A percentile compares a stretch with the other conserved stretches of the same genome.
Conservation (phyloP, 2,329 filamentous ascomycete genomes). For the Leptographium lundbergii region DNA sequence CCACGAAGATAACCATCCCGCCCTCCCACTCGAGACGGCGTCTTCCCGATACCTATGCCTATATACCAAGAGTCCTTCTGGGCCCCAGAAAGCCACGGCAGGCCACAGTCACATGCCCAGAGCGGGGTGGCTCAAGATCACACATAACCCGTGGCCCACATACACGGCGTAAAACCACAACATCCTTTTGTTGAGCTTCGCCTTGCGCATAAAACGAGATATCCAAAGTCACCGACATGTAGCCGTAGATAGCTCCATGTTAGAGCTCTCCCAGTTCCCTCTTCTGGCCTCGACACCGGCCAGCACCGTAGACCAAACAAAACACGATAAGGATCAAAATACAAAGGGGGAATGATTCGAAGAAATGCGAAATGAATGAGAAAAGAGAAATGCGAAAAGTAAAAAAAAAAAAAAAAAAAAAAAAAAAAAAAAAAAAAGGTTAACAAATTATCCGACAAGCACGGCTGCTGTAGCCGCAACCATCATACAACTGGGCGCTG, state of each 20-base stretch:
- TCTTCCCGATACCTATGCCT: background rate
- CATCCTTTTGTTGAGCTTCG: background rate
- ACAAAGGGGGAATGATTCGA: background rate
- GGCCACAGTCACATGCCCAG: background rate
- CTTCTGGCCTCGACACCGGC: background rate
- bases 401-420: no score
- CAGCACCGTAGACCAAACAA: background rate
- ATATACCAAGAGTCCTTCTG: background rate
- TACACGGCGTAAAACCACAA: background rate
- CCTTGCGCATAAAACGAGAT: background rate
- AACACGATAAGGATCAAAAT: background rate
- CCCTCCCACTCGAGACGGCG: background rate
- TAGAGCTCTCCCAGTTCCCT: background rate
- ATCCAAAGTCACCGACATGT: background rate
- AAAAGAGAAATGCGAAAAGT: no score
- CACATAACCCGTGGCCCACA: background rate
- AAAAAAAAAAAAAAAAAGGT: background rate
- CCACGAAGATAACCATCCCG: background rate
- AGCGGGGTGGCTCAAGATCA: background rate
- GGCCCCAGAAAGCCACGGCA: background rate
- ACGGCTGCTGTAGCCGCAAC: background rate
- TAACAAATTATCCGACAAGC: background rate
- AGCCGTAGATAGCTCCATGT: background rate
- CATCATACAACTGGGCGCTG: background rate
- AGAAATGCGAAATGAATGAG: background rate